A percentile compares a stretch with the other conserved stretches of the same genome.
These are phyloP conservation scores for Mycena floridula DNA, from an alignment of 768 basidiomycete species.

Conservation along the genomic window DNA sequence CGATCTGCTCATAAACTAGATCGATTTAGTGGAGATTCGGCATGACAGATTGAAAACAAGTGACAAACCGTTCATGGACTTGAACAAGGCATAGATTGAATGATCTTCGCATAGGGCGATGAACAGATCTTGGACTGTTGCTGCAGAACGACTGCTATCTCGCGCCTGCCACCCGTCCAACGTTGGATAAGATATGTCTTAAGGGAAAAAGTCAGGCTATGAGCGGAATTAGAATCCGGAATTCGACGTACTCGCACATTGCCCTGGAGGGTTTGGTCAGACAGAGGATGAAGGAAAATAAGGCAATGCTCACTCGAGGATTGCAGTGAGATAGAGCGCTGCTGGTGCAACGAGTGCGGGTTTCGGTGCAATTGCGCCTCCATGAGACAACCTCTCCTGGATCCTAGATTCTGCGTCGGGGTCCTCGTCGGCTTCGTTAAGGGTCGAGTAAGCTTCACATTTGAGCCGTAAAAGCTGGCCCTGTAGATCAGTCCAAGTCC, in stretches of 20 bases:
- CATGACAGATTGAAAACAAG: constrained; percentile 3
- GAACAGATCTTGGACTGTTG: constrained; percentile 78
- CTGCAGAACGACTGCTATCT: constrained; percentile 73
- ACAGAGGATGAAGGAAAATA: constrained; percentile 2
- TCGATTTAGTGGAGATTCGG: constrained; percentile 3
- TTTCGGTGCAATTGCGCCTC: constrained; percentile 45
- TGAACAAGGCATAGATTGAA: constrained; percentile 78
- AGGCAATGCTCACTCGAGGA: constrained; percentile 71
- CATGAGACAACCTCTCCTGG: constrained; percentile 51
- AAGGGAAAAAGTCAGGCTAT: constrained; percentile 7
- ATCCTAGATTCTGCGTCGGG: constrained; percentile 55
- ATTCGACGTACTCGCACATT: constrained; percentile 72
- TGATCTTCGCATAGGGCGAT: constrained; percentile 89
- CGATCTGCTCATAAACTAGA: constrained; percentile 76
- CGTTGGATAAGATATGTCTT: constrained; percentile 80
- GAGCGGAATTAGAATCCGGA: constrained; percentile 3
- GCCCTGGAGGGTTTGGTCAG: constrained; percentile 39
- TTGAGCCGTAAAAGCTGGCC: constrained; percentile 74
- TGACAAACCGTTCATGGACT: constrained; percentile 73
- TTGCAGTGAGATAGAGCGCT: constrained; percentile 85
- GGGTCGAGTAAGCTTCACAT: constrained; percentile 83
- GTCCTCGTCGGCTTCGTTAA: constrained; percentile 79
- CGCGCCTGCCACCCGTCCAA: constrained; percentile 80
- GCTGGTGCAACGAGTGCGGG: constrained; percentile 68
- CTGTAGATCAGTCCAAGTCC: constrained; percentile 4